Conservation (phyloP, 1,139 yeast genomes). For the Yarrowia galli region DNA sequence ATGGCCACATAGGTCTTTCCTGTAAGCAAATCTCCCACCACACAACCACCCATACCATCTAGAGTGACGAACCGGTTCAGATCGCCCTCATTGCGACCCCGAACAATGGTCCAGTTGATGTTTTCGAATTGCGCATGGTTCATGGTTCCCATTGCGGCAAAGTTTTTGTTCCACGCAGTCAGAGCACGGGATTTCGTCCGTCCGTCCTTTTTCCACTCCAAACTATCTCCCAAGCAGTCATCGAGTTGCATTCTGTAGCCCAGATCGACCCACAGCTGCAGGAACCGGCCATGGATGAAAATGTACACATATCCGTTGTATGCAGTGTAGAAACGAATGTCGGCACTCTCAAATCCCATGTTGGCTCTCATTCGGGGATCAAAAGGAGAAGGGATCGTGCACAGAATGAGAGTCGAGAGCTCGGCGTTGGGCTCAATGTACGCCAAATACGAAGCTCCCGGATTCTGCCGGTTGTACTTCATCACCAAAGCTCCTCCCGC, state of each 20-base stretch:
- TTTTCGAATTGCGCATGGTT: background rate
- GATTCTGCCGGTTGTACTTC: background rate
- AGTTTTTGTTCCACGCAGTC: background rate
- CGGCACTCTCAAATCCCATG: background rate
- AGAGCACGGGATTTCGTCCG: background rate
- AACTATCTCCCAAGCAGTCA: background rate
- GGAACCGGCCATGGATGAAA: constrained; percentile 9
- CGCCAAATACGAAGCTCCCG: background rate
- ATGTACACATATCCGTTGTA: background rate
- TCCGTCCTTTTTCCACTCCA: background rate
- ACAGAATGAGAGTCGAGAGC: background rate
- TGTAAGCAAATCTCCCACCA: background rate
- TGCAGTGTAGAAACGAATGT: background rate
- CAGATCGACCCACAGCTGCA: constrained; percentile 3
- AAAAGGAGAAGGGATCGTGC: background rate
- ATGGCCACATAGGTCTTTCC: background rate
- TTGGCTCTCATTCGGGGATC: background rate
- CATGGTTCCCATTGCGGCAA: constrained; percentile 7
- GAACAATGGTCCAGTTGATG: background rate
- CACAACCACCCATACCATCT: background rate
- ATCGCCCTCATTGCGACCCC: background rate
- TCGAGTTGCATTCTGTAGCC: background rate
- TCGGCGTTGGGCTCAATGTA: constrained; percentile 5
- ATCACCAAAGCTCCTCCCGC: background rate
- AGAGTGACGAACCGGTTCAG: background rate